phyloP scores from a whole-genome alignment of 2,329 filamentous ascomycete species.

The Ceratocystis harringtonii region DNA sequence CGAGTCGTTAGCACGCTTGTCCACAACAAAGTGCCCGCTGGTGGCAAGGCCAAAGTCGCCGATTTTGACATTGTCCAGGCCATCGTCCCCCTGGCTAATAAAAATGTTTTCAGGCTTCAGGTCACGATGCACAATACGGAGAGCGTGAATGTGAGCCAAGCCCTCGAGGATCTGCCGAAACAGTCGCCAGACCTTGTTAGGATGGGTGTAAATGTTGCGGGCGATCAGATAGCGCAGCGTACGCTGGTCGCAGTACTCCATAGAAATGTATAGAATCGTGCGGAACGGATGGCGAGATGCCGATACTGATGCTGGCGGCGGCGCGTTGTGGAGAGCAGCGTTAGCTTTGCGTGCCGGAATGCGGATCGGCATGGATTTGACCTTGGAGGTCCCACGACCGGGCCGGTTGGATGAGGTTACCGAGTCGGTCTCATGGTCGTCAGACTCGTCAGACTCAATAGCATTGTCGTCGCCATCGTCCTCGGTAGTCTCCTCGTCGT shows the following conservation, averaged over 20 bases:
- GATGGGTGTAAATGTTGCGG: constrained; percentile 56
- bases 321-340: neutral
- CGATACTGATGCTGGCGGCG: constrained; percentile 25
- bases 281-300: constrained; percentile 31
- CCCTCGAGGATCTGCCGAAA: constrained; percentile 87
- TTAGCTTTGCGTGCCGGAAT: neutral
- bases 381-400: neutral
- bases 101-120: constrained; percentile 97
- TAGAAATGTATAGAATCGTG: constrained; percentile 86
- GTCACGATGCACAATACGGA: constrained; percentile 89
- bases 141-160: constrained; percentile 71
- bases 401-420: neutral
- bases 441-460: constrained; percentile 17
- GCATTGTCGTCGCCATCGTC: constrained; percentile 25
- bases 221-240: constrained; percentile 80
- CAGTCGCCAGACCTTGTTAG: constrained; percentile 71
- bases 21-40: constrained; percentile 59
- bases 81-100: constrained; percentile 53
- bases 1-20: constrained; percentile 30
- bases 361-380: constrained; percentile 1
- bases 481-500: constrained; percentile 22
- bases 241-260: constrained; percentile 96
- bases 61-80: constrained; percentile 79
- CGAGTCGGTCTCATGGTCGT: neutral
- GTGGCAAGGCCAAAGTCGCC: constrained; percentile 94